phyloP scores from a whole-genome alignment of 164 flowering plant species.

The Vitis amurensis region DNA sequence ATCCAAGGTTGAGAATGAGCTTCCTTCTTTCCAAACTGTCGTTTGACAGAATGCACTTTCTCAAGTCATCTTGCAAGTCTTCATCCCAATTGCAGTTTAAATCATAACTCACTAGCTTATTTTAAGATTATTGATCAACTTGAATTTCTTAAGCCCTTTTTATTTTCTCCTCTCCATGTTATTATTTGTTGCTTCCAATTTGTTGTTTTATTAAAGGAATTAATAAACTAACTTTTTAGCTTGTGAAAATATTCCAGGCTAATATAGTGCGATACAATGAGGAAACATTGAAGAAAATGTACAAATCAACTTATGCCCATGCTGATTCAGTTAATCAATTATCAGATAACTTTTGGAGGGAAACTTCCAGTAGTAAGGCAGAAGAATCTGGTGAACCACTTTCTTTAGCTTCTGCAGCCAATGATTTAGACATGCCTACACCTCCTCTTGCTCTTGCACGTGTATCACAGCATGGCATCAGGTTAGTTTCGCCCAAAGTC shows the following conservation, averaged over 20 bases:
- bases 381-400: conserved; percentile 23
- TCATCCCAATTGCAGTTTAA: too few relatives aligned
- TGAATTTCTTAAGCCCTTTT: too few relatives aligned
- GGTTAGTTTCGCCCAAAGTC: conserved; percentile 37
- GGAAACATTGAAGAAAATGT: conserved; percentile 63
- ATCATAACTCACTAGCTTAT: too few relatives aligned
- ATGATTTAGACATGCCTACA: conserved; percentile 84
- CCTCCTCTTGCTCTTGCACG: conserved; percentile 86
- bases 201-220: too few relatives aligned
- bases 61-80: too few relatives aligned
- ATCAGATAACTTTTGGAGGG: conserved; percentile 21
- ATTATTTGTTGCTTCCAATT: too few relatives aligned
- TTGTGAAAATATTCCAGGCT: conserved; percentile 46
- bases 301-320: conserved; percentile 27
- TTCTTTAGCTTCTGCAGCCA: conserved; percentile 37
- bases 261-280: conserved; percentile 80
- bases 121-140: too few relatives aligned
- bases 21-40: too few relatives aligned
- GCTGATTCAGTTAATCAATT: conserved; percentile 39
- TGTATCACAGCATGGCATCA: conserved; percentile 44
- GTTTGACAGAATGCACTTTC: too few relatives aligned
- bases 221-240: too few relatives aligned
- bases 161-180: too few relatives aligned
- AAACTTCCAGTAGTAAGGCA: conserved; percentile 22
- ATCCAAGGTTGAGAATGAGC: too few relatives aligned